Base-by-base conservation (phyloP, 148 eudicot species). In the Vaccinium corymbosum region DNA sequence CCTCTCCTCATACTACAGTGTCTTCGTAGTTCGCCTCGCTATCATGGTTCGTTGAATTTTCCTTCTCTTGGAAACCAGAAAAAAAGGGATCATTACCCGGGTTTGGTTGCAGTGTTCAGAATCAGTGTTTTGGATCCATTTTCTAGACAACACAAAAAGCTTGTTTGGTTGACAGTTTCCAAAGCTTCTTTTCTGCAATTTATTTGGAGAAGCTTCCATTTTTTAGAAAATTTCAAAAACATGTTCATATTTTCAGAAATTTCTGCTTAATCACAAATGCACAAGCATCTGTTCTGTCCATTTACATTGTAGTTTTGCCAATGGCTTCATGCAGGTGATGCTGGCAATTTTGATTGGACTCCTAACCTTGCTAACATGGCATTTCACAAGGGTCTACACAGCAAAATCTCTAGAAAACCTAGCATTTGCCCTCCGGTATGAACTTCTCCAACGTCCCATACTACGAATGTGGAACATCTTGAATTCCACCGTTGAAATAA, bases 311-410 rank as follows among this genome's bases (percentile, higher is more conserved):
- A 32, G 71, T 38, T 72, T 62, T 64, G 49, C 64, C 27, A 29
- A 70, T 86, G 77, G 82, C 50, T 81, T 74, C 76, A 38, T 87
- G 90, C 93, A 97, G 98, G 94, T 91, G 19, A 93, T 97, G 92
- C 85, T 97, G 73, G 99, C 99, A 87, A 91, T 97, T 89, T 87
- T 97, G 90, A 94, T 97, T 78, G 98, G 97, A 66, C 61, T 97
- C 89, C 86, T 97, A 83, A 97, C 99, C 80, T 84, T 97, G 87
- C 89, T 97, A 82, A 94, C 99, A 76, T 97, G 99, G 99, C 97
- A 94, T 85, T 91, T 97, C 79, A 94, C 99, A 7, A 93, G 90
- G 84, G 99, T 91, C 22, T 93, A 97, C 84, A 97, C 99, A 25
- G 86, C 87, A 81, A 93, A 90, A 90, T 97, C 99, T 49, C 83